Evolutionary conservation across 257 asterid genomes (phyloP).

Genomic region (Avicennia marina): DNA sequence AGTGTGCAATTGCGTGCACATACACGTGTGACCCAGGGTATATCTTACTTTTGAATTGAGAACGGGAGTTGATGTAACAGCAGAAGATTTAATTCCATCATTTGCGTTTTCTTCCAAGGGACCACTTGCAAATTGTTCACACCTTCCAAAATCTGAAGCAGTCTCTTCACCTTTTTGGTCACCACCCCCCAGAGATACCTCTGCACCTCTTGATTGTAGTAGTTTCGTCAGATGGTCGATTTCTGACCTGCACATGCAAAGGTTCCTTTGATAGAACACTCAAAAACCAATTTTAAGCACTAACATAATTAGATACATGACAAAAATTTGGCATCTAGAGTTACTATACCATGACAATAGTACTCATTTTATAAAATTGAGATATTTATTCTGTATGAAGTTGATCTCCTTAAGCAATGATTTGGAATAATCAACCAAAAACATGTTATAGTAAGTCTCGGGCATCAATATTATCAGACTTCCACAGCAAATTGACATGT

Average conservation of each 20-base stretch:
- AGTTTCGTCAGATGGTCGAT: constrained; percentile 62
- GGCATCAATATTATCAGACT: too few species aligned
- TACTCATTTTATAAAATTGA: too few species aligned
- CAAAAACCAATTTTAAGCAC: too few species aligned
- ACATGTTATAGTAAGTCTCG: too few species aligned
- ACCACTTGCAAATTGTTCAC: constrained; percentile 26
- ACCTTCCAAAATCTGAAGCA: constrained; percentile 35
- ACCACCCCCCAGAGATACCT: constrained; percentile 26
- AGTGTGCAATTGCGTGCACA: neutral
- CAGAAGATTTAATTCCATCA: constrained; percentile 30
- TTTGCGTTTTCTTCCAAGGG: constrained; percentile 30
- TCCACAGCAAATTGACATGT: too few species aligned
- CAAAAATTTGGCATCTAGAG: too few species aligned
- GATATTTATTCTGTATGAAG: too few species aligned
- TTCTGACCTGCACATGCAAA: constrained; percentile 59
- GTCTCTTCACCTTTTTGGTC: constrained; percentile 23
- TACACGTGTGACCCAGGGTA: neutral
- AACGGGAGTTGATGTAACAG: constrained; percentile 33
- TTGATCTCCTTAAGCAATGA: too few species aligned
- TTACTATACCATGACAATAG: too few species aligned
- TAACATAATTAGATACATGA: too few species aligned
- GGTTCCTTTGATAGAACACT: neutral
- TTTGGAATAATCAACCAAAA: too few species aligned
- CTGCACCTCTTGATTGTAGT: constrained; percentile 63
- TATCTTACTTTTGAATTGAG: constrained; percentile 38